Evolutionary conservation across 2,329 filamentous ascomycete species (phyloP), one percentile per base, ranked within the genome.

Genomic region (Eutypa lata): DNA sequence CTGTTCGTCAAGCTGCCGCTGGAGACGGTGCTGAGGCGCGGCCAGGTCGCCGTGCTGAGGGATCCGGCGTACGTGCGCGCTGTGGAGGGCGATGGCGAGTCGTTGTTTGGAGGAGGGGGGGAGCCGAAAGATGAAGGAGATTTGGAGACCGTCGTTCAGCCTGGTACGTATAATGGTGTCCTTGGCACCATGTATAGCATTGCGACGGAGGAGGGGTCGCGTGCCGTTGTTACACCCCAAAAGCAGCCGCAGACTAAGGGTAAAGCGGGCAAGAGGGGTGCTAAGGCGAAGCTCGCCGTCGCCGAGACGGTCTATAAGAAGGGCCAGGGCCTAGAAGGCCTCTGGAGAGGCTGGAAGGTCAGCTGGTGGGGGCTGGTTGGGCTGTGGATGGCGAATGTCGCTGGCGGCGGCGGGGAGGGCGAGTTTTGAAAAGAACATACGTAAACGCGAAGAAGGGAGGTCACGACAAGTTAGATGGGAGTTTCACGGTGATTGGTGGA

Each of bases 151-250:
- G 86, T 97, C 51, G 85, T 97, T 1, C 85, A 89, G 2, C 79
- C 90, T 0, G 92, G 91, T 2, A 83, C 83, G 3, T 99, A 96
- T 69, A 79, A 83, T 33, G 94, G 94, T n/a, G 79, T 96, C 1
- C 69, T 94, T n/a, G 90, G 91, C 3, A 97, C 93, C 2, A 92
- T 97, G 82, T 93, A 91, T 78, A 83, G 83, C 55, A 94, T 99
- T 56, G 80, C 89, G 1, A 81, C 87, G 35, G 89, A 95, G 63
- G 94, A 99, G 69, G 94, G 94, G 7, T 77, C 76, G 54, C 76
- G 83, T 8, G 71, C 78, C 59, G 70, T 78, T 37, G 62, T 74
- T 48, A 61, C 70, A 60, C 54, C 65, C 35, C 59, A 51, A 57
- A 55, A 28, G 7, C 42, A 66, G 54, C n/a, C n/a, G n/a, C 68